Evolutionary conservation across 1,284 basidiomycete species (phyloP).

Genomic region (Ustanciosporium gigantosporum): DNA sequence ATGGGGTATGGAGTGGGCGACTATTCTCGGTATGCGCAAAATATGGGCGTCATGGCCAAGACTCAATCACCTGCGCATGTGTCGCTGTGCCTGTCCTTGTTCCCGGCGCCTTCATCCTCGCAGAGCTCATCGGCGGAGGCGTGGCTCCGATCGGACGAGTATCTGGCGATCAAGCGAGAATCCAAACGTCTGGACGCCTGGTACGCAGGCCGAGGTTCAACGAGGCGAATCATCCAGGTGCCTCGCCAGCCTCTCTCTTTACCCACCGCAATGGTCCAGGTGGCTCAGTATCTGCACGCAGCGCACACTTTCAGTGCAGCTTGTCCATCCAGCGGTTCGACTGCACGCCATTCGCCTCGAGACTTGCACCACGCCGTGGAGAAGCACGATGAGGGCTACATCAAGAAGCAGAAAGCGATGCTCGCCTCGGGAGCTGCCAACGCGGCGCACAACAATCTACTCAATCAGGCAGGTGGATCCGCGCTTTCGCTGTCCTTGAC

Average conservation of each 20-base stretch:
- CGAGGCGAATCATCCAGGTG: slow-evolving; percentile 33
- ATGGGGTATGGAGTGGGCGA: slow-evolving; percentile 16
- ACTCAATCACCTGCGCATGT: slow-evolving; percentile 37
- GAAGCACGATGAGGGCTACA: slow-evolving; percentile 40
- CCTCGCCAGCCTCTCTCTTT: slow-evolving; percentile 32
- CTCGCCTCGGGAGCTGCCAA: slow-evolving; percentile 6
- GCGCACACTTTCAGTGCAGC: slow-evolving; percentile 45
- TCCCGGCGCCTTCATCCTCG: slow-evolving; percentile 5
- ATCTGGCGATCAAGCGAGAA: slow-evolving; percentile 23
- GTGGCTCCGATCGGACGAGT: slow-evolving; percentile 21
- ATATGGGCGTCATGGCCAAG: slow-evolving; percentile 11
- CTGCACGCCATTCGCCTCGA: slow-evolving; percentile 41
- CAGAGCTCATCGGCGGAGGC: slow-evolving; percentile 7
- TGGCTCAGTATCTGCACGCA: slow-evolving; percentile 44
- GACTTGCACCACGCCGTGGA: slow-evolving; percentile 51
- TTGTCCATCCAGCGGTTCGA: slow-evolving; percentile 37
- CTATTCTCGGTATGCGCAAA: slow-evolving; percentile 12
- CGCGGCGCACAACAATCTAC: slow-evolving; percentile 1
- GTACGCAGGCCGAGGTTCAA: slow-evolving; percentile 38
- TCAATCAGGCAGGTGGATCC: neutral
- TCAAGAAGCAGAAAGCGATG: slow-evolving; percentile 33
- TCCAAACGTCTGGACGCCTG: slow-evolving; percentile 36
- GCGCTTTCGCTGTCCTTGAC: slow-evolving; percentile 1
- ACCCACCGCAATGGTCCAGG: slow-evolving; percentile 30
- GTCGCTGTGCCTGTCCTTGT: slow-evolving; percentile 35